phyloP scores from a whole-genome alignment of 2,329 filamentous ascomycete genomes.

The Ophiostoma sp. region DNA sequence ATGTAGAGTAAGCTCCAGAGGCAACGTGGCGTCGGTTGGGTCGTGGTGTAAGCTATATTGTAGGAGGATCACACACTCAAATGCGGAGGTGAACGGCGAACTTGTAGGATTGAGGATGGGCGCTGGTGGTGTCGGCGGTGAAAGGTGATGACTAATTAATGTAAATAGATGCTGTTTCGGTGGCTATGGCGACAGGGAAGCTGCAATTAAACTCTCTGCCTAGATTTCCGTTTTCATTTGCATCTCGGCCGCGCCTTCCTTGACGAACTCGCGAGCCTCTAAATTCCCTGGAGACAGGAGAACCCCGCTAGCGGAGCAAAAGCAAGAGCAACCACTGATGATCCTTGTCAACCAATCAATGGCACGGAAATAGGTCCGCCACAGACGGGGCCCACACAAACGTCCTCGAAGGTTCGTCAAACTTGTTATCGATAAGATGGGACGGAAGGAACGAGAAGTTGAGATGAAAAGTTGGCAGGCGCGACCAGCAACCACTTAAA shows the following conservation, averaged over 20 bases:
- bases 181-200: background rate
- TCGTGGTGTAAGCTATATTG: background rate
- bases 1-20: background rate
- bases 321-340: background rate
- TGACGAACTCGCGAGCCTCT: background rate
- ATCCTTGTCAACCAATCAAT: background rate
- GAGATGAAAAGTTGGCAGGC: background rate
- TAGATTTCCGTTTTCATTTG: background rate
- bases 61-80: background rate
- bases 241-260: background rate
- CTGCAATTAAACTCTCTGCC: background rate
- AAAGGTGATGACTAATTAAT: background rate
- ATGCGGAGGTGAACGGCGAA: background rate
- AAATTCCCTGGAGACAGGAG: background rate
- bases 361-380: background rate
- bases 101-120: background rate
- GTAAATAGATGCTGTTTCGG: background rate
- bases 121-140: background rate
- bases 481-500: background rate
- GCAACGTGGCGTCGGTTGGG: background rate
- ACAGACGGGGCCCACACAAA: background rate
- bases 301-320: conserved; percentile 16
- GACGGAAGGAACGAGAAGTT: conserved; percentile 2
- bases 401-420: conserved; percentile 14
- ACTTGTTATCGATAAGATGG: conserved; percentile 10